Evolutionary conservation across 2,329 filamentous ascomycete genomes (phyloP).

Genomic region (Penicillium sp.): DNA sequence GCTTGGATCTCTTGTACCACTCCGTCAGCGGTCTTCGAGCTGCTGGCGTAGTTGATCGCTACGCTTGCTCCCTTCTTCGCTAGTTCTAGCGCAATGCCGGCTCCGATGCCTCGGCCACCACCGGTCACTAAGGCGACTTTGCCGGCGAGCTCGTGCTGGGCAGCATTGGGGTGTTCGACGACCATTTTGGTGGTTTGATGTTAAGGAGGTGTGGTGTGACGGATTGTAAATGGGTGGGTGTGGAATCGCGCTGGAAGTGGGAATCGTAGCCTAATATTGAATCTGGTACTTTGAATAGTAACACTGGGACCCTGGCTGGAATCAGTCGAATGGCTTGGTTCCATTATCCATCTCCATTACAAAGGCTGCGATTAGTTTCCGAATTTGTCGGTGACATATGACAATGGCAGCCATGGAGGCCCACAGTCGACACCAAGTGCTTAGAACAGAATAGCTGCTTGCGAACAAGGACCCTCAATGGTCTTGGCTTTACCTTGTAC

Average conservation of each 20-base stretch:
- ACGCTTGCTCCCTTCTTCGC: constrained; percentile 35
- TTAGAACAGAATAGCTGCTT: background rate
- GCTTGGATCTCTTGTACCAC: constrained; percentile 59
- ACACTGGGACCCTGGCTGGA: background rate
- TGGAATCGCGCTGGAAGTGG: background rate
- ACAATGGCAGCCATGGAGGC: background rate
- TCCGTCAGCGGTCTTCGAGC: constrained; percentile 54
- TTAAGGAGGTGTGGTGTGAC: background rate
- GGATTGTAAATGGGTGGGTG: background rate
- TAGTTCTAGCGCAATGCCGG: constrained; percentile 36
- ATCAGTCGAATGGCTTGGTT: constrained; percentile 1
- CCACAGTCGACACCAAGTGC: too few relatives aligned
- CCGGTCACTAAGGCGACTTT: constrained; percentile 34
- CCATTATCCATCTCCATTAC: background rate
- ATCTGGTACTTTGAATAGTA: background rate
- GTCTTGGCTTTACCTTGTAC: background rate
- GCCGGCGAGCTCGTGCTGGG: constrained; percentile 22
- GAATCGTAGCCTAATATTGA: constrained; percentile 1
- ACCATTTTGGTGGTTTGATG: constrained; percentile 12
- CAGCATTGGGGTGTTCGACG: constrained; percentile 8
- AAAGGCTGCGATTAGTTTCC: background rate
- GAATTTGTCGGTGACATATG: background rate
- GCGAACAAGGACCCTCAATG: background rate
- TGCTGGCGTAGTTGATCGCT: constrained; percentile 47
- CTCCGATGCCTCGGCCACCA: constrained; percentile 35